These are phyloP conservation scores for Teratosphaeria zuluensis DNA, from an alignment of 2,329 filamentous ascomycete genomes.

Conservation along the genomic window DNA sequence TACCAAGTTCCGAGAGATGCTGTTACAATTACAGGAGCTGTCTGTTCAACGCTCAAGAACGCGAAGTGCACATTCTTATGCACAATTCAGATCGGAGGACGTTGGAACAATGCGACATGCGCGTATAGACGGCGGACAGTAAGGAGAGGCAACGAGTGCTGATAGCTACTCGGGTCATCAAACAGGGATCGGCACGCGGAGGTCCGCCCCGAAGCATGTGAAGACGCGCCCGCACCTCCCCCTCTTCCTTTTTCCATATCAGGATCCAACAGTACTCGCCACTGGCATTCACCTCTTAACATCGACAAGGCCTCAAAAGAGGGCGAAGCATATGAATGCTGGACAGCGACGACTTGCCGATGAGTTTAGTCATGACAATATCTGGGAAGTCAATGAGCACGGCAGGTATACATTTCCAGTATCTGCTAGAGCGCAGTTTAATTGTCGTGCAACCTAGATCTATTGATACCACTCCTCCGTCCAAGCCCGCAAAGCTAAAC, in stretches of 20 bases:
- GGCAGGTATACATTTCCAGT: too few species aligned
- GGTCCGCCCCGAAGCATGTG: not conserved
- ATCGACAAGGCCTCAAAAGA: too few species aligned
- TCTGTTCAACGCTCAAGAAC: not conserved
- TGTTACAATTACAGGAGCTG: not conserved
- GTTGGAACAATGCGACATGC: too few species aligned
- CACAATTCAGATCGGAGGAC: not conserved
- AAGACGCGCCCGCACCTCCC: not conserved
- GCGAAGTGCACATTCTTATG: not conserved
- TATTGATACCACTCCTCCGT: too few species aligned
- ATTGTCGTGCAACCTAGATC: too few species aligned
- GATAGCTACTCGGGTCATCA: not conserved
- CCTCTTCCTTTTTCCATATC: not conserved
- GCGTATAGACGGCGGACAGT: not conserved
- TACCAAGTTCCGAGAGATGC: not conserved
- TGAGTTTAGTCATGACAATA: too few species aligned
- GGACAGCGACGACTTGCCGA: too few species aligned
- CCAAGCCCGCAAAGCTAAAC: too few species aligned
- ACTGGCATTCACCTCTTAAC: too few species aligned
- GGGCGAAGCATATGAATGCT: too few species aligned
- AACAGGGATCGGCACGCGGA: not conserved
- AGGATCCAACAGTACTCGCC: not conserved
- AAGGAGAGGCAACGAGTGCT: not conserved
- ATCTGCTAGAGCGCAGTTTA: too few species aligned
- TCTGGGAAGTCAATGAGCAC: too few species aligned